Evolutionary conservation across 2,329 filamentous ascomycete genomes (phyloP).

Genomic region (Aspergillus candidus): DNA sequence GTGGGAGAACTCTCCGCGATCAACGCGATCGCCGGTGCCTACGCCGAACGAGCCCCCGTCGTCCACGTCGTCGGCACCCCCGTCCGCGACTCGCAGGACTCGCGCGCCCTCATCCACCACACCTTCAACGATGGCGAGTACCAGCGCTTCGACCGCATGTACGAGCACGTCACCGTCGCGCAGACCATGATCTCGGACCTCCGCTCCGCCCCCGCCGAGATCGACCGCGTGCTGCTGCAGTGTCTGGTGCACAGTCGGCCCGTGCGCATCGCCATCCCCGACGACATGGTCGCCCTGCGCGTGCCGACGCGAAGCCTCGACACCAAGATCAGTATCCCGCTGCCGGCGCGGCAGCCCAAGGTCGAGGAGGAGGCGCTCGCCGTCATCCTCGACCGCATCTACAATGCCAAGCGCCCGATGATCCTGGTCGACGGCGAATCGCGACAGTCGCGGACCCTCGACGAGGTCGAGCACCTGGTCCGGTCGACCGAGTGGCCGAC

Average conservation of each 20-base stretch:
- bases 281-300: conserved; percentile 43
- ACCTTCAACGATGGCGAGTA: conserved; percentile 58
- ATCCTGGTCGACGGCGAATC: conserved; percentile 49
- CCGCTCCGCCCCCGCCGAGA: conserved; percentile 41
- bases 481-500: conserved; percentile 42
- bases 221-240: conserved; percentile 47
- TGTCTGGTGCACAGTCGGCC: conserved; percentile 51
- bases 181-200: conserved; percentile 42
- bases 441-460: conserved; percentile 32
- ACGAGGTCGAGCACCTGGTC: conserved; percentile 39
- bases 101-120: conserved; percentile 53
- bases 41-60: conserved; percentile 65
- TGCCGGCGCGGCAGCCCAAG: conserved; percentile 3
- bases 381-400: conserved; percentile 36
- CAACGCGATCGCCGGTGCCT: conserved; percentile 67
- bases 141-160: conserved; percentile 45
- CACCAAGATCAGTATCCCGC: conserved; percentile 8
- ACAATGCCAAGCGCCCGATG: conserved; percentile 41
- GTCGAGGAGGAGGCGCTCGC: conserved; percentile 18
- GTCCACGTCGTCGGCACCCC: conserved; percentile 56
- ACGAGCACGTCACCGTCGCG: conserved; percentile 44
- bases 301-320: conserved; percentile 10
- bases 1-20: conserved; percentile 63
- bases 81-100: conserved; percentile 38
- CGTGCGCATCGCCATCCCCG: conserved; percentile 50